Evolutionary conservation across 805 yeast species (phyloP), one percentile per base, ranked within the genome.

Genomic region (Candida saitoana): DNA sequence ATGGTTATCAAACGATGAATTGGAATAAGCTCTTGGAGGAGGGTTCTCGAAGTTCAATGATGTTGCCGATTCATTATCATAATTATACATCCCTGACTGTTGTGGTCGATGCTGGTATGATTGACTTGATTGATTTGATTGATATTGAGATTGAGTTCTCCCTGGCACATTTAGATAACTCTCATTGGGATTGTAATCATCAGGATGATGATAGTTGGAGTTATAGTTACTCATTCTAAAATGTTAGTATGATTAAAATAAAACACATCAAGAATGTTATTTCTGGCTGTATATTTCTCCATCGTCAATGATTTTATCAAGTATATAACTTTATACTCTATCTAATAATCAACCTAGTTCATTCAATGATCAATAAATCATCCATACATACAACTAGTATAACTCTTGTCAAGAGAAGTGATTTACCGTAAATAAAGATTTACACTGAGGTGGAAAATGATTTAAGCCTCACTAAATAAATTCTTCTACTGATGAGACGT

Each of bases 141-240:
- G 27, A 6, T 6, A 22, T 7, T 6, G 9, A 6, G 27, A 22
- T 7, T 6, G 9, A 5, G 15, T 15, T 8, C 18, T 12, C 14
- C 17, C 27, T n/a, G 37, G 27, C 5, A 34, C 37, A 14, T 22
- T 14, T 25, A 36, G 25, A 24, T 36, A 36, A 7, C 9, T 25
- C 15, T 16, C 16, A 14, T 24, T 18, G n/a, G 38, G 38, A n/a
- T 36, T 25, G n/a, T 36, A 36, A 9, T 36, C 38, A 24, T 24
- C 38, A 16, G 30, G 18, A 12, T 12, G 31, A 36, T 36, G 38
- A 36, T 36, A n/a, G 9, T 17, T 5, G 11, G 30, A 17, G n/a
- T 36, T 17, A 24, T 34, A 34, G 27, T 34, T 36, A 36, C 38
- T 36, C 38, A 36, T 36, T 17, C 31, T 22, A 24, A 18, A 22